A percentile compares a stretch with the other conserved stretches of the same genome.
These are phyloP conservation scores for Hygrocybe coccinea DNA, from an alignment of 768 basidiomycete species.

Conservation along the genomic window DNA sequence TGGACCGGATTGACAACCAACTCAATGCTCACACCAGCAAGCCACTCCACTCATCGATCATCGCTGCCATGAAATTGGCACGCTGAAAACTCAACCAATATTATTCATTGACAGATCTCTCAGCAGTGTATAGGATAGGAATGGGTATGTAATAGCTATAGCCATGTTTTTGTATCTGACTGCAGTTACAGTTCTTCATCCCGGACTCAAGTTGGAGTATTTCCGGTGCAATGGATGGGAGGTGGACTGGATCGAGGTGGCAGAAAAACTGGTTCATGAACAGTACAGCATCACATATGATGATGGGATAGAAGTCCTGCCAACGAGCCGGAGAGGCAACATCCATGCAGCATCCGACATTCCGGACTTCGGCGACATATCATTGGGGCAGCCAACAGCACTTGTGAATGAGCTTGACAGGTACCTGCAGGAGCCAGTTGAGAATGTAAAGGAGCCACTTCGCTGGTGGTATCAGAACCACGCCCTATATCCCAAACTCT, in stretches of 20 bases:
- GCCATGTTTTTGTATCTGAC: background rate
- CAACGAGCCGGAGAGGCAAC: too few relatives aligned
- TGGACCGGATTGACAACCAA: background rate
- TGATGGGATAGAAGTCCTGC: background rate
- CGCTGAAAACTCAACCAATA: conserved; percentile 16
- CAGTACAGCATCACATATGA: background rate
- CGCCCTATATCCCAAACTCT: too few relatives aligned
- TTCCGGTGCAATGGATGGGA: conserved; percentile 16
- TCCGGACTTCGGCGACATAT: too few relatives aligned
- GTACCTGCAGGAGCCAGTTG: too few relatives aligned
- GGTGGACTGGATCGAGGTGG: conserved; percentile 18
- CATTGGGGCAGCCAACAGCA: too few relatives aligned
- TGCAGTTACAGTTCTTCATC: conserved; percentile 18
- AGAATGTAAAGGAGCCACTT: too few relatives aligned
- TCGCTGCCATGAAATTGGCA: background rate
- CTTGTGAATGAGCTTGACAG: too few relatives aligned
- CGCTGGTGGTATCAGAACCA: too few relatives aligned
- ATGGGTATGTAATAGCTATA: conserved; percentile 11
- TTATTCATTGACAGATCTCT: conserved; percentile 12
- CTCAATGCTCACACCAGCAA: background rate
- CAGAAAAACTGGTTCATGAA: conserved; percentile 1
- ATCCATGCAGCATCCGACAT: too few relatives aligned
- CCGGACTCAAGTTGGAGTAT: conserved; percentile 16
- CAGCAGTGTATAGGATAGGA: conserved; percentile 12
- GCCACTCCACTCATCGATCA: background rate